phyloP scores from a whole-genome alignment of 2,329 filamentous ascomycete species.

The Pseudogymnoascus destructans region DNA sequence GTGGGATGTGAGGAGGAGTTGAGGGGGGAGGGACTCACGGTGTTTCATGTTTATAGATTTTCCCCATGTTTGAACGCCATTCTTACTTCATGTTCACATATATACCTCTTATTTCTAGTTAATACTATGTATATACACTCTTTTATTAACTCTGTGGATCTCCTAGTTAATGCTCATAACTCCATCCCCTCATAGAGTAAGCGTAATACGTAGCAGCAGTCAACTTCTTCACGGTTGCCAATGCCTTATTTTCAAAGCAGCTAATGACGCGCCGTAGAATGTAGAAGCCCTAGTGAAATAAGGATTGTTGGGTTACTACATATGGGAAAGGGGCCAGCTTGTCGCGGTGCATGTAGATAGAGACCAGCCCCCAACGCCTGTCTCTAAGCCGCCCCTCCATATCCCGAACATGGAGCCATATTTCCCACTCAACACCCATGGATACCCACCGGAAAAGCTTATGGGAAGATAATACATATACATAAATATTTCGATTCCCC shows the following conservation, averaged over 20 bases:
- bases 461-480: not conserved
- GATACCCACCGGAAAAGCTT: not conserved
- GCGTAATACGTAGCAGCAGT: not conserved
- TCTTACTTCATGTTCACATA: not conserved
- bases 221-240: not conserved
- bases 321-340: no score
- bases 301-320: not conserved
- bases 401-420: not conserved
- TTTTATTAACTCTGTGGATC: not conserved
- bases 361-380: no score
- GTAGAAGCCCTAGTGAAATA: not conserved
- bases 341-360: no score
- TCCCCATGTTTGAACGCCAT: not conserved
- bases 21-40: not conserved
- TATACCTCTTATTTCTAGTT: not conserved
- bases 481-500: not conserved
- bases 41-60: not conserved
- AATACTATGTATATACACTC: not conserved
- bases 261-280: not conserved
- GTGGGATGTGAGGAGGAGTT: not conserved
- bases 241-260: not conserved
- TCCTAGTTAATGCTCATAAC: no score
- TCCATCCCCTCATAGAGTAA: not conserved
- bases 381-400: no score
- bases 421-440: not conserved